Conservation (phyloP, 768 basidiomycete species). For the Dioszegia hungarica region DNA sequence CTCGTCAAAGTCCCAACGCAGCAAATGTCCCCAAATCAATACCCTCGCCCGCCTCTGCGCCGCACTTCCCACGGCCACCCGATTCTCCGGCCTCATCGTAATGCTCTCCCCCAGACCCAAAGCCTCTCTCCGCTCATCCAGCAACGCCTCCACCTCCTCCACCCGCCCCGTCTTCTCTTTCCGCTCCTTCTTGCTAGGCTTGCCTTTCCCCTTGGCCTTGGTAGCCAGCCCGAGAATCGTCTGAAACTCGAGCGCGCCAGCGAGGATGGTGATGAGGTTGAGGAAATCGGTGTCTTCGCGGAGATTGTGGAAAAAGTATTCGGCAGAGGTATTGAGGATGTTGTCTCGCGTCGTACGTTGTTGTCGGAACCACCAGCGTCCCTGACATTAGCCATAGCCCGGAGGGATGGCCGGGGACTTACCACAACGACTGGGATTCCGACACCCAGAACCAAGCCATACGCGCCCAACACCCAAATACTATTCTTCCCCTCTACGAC, state of each 20-base stretch:
- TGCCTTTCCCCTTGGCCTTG: conserved; percentile 20
- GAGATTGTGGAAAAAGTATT: conserved; percentile 80
- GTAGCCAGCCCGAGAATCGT: conserved; percentile 21
- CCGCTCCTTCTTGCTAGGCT: conserved; percentile 45
- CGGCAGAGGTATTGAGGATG: conserved; percentile 71
- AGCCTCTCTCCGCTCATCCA: conserved; percentile 32
- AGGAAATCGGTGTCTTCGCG: conserved; percentile 70
- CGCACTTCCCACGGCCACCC: conserved; percentile 43
- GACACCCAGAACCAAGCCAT: conserved; percentile 81
- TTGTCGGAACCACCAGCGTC: conserved; percentile 96
- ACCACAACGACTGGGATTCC: conserved; percentile 80
- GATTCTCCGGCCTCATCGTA: conserved; percentile 26
- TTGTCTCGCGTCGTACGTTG: conserved; percentile 88
- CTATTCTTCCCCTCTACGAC: conserved; percentile 87
- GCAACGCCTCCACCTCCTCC: conserved; percentile 46
- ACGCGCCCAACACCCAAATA: conserved; percentile 80
- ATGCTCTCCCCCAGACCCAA: conserved; percentile 38
- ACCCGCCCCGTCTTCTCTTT: conserved; percentile 40
- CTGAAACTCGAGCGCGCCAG: conserved; percentile 51
- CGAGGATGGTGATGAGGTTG: conserved; percentile 67
- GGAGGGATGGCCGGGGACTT: conserved; percentile 27
- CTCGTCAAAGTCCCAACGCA: conserved; percentile 60
- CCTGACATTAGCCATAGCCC: conserved; percentile 50
- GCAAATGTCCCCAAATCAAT: conserved; percentile 77
- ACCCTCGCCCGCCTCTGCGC: conserved; percentile 57